Base-by-base conservation (phyloP, 179 eudicot species). In the Amaranthus tricolor region DNA sequence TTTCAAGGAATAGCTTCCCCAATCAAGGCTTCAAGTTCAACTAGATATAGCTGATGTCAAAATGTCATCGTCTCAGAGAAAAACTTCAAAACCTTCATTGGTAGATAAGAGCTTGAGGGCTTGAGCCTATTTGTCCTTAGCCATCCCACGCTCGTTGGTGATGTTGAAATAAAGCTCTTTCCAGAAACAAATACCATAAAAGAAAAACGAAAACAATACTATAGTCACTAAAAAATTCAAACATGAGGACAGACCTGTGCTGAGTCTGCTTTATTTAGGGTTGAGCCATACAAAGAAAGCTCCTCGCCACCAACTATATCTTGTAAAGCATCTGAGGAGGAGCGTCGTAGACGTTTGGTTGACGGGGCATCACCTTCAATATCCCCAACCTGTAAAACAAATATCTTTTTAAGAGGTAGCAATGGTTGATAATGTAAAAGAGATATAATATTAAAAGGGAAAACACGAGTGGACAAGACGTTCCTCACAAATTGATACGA, bases 291-390 rank as follows among this genome's bases (percentile, higher is more conserved):
- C 53, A 95, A 84, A 21, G 97, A 84, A 75, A 95, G 96, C 72
- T 95, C 99, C 60, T 95, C 99, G 16, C 85, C 88, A 74, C 84
- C 85, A 76, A 84, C 84, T 77, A 95, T 87, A 73, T 95, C 99
- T 78, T 88, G 98, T 79, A 93, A 83, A 69, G 94, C 94, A 82
- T 95, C 99, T 63, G 97, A 91, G 51, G 99, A 85, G 52, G 98
- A 91, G 79, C 88, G 90, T 9, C 94, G 79, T 60, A 88, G 62
- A 68, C 97, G 83, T 86, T 93, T 95, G 21, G 87, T 74, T 63
- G 87, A 80, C 52, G 91, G 96, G 54, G 78, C 74, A 72, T 89
- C 98, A 66, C 92, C 90, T 75, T 95, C 99, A 79, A 95, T 87
- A 84, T 95, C 99, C 44, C 80, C 94, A 80, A 86, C 91, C 99